phyloP scores from a whole-genome alignment of 352 stramenopile genomes.

The Pythium rhizo-oryzae region DNA sequence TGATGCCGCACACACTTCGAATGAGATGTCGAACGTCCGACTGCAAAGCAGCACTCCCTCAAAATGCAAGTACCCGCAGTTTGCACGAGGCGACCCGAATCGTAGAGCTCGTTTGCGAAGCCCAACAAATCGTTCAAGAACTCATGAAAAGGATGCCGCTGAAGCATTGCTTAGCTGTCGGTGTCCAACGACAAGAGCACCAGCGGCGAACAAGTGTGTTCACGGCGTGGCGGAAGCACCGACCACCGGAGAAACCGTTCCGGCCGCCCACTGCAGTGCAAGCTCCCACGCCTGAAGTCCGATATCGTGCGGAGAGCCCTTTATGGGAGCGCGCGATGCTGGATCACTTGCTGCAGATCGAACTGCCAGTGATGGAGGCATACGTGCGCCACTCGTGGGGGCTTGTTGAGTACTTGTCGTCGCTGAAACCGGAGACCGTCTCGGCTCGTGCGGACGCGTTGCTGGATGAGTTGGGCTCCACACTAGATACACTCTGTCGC shows the following conservation, averaged over 20 bases:
- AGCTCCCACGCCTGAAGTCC: neutral
- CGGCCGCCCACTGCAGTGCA: neutral
- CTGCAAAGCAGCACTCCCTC: neutral
- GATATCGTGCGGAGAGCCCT: slow-evolving; percentile 1
- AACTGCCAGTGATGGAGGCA: slow-evolving; percentile 52
- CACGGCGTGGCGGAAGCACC: slow-evolving; percentile 35
- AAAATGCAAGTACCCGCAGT: neutral
- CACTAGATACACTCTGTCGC: slow-evolving; percentile 13
- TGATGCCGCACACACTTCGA: slow-evolving; percentile 16
- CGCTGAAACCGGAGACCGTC: slow-evolving; percentile 31
- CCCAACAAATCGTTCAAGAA: slow-evolving; percentile 31
- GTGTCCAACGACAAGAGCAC: slow-evolving; percentile 46
- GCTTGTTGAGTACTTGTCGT: slow-evolving; percentile 38
- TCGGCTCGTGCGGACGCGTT: neutral
- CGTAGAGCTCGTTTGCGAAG: slow-evolving; percentile 2
- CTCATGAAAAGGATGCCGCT: slow-evolving; percentile 33
- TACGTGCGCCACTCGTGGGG: slow-evolving; percentile 52
- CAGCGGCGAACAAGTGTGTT: slow-evolving; percentile 47
- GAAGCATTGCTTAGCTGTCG: slow-evolving; percentile 37
- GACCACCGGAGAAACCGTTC: neutral
- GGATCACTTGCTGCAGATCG: slow-evolving; percentile 42
- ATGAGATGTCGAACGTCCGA: neutral
- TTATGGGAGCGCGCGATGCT: slow-evolving; percentile 33
- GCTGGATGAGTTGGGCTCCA: slow-evolving; percentile 17
- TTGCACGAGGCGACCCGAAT: neutral